phyloP scores from a whole-genome alignment of 2,329 filamentous ascomycete genomes.

The Blumeria hordei region DNA sequence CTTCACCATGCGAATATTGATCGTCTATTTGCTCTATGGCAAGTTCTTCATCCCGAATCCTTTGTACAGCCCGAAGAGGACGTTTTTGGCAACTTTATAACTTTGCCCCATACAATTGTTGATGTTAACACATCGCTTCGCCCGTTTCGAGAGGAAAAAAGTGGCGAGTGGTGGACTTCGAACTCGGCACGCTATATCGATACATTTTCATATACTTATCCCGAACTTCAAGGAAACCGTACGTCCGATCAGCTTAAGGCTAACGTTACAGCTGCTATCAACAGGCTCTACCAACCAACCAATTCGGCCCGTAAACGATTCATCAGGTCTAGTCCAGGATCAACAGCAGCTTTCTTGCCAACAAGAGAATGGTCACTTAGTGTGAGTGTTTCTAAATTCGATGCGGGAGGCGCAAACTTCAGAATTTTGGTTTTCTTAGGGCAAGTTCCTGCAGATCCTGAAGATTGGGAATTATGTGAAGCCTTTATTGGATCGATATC shows the following conservation, averaged over 20 bases:
- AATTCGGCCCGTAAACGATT: conserved; percentile 1
- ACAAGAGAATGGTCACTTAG: conserved; percentile 8
- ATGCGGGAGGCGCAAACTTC: conserved; percentile 9
- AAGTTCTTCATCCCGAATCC: conserved; percentile 18
- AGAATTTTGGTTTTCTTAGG: conserved; percentile 10
- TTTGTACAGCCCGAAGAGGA: conserved; percentile 14
- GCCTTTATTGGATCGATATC: conserved; percentile 6
- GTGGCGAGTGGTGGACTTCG: conserved; percentile 7
- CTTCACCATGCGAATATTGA: conserved; percentile 34
- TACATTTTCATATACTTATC: conserved; percentile 11
- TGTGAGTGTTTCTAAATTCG: conserved; percentile 10
- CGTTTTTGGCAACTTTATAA: conserved; percentile 15
- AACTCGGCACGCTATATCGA: conserved; percentile 4
- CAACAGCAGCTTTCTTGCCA: neutral
- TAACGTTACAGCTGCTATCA: conserved; percentile 36
- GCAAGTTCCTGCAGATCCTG: conserved; percentile 6
- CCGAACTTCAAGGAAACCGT: conserved; percentile 21
- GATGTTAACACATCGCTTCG: conserved; percentile 10
- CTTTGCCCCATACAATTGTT: conserved; percentile 8
- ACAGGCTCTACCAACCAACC: conserved; percentile 22
- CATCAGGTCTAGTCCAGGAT: neutral
- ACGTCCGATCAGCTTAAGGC: conserved; percentile 25
- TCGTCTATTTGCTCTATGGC: conserved; percentile 29
- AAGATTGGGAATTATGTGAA: conserved; percentile 6
- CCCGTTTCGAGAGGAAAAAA: conserved; percentile 13